Percentiles rank a stretch among this genome's conserved stretches.
These are phyloP conservation scores for Allantophomopsis cytisporea DNA, from an alignment of 2,329 filamentous ascomycete genomes.

Conservation along the genomic window DNA sequence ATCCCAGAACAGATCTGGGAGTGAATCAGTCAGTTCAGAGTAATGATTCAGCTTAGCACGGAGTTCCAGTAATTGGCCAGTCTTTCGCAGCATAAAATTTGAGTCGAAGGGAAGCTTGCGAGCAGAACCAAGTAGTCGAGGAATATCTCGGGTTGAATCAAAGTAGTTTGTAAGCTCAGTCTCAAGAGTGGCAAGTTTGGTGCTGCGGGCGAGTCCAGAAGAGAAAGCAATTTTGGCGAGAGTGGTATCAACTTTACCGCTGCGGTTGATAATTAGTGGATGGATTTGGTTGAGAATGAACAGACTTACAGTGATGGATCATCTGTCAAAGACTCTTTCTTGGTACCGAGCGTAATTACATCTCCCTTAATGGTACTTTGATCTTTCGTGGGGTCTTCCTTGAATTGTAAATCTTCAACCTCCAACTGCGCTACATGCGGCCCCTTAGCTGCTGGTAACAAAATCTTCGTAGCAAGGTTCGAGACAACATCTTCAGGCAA, in stretches of 20 bases:
- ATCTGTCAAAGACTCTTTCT: slow-evolving; percentile 31
- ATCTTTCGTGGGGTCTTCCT: slow-evolving; percentile 60
- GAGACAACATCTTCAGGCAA: slow-evolving; percentile 63
- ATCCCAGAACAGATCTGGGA: slow-evolving; percentile 97
- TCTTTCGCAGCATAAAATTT: slow-evolving; percentile 80
- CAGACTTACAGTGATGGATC: slow-evolving; percentile 15
- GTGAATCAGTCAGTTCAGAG: slow-evolving; percentile 85
- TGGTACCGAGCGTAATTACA: slow-evolving; percentile 78
- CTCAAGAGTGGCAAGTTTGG: slow-evolving; percentile 87
- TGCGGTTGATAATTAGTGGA: slow-evolving; percentile 5
- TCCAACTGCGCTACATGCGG: slow-evolving; percentile 63
- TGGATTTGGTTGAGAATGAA: neutral
- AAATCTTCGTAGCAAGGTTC: slow-evolving; percentile 53
- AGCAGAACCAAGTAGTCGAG: slow-evolving; percentile 60
- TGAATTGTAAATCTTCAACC: slow-evolving; percentile 80
- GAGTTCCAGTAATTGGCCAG: slow-evolving; percentile 78
- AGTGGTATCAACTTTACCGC: slow-evolving; percentile 37
- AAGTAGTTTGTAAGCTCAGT: slow-evolving; percentile 73
- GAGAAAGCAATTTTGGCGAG: slow-evolving; percentile 95
- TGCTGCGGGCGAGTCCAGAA: slow-evolving; percentile 80
- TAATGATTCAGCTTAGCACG: slow-evolving; percentile 93
- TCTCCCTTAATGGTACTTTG: slow-evolving; percentile 73
- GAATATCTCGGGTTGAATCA: slow-evolving; percentile 71
- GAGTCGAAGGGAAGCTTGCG: slow-evolving; percentile 50
- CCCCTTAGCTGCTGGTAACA: slow-evolving; percentile 64